Conservation (phyloP, 139 green algal genomes). For the Chlamydomonas asymmetrica region DNA sequence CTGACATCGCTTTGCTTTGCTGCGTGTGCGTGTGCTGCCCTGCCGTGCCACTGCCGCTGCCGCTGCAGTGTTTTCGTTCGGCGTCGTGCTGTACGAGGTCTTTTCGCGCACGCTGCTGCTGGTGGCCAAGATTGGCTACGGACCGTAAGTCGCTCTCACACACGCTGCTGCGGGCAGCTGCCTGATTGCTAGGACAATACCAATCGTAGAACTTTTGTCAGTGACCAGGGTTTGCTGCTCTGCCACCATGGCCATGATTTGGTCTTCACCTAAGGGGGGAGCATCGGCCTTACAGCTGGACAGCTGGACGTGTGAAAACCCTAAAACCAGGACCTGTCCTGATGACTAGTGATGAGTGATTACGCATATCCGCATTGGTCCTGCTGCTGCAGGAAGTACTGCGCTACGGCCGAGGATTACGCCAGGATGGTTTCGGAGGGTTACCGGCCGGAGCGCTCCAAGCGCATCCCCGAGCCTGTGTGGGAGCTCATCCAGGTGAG, state of each 20-base stretch:
- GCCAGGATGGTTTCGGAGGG: conserved; percentile 26
- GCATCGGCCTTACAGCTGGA: neutral
- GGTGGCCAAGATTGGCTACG: neutral
- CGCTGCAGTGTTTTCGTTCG: conserved; percentile 6
- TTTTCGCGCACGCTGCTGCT: conserved; percentile 1
- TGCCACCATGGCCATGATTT: no score
- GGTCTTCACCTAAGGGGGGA: no score
- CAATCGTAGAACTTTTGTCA: neutral
- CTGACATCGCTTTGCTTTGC: no score
- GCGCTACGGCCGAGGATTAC: conserved; percentile 17
- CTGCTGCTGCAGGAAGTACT: neutral
- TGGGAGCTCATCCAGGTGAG: conserved; percentile 44
- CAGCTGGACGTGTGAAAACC: no score
- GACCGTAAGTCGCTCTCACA: no score
- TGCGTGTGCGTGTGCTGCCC: neutral
- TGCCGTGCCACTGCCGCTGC: neutral
- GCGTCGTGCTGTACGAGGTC: conserved; percentile 8
- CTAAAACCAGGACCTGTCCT: neutral
- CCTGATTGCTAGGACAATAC: neutral
- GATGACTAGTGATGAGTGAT: neutral
- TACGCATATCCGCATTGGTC: neutral
- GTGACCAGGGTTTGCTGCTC: no score
- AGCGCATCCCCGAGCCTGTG: conserved; percentile 12
- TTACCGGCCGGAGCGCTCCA: conserved; percentile 33
- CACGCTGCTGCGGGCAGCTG: no score